Evolutionary conservation across 108 stramenopile genomes (phyloP).

Genomic region (Mediolabrus comicus): DNA sequence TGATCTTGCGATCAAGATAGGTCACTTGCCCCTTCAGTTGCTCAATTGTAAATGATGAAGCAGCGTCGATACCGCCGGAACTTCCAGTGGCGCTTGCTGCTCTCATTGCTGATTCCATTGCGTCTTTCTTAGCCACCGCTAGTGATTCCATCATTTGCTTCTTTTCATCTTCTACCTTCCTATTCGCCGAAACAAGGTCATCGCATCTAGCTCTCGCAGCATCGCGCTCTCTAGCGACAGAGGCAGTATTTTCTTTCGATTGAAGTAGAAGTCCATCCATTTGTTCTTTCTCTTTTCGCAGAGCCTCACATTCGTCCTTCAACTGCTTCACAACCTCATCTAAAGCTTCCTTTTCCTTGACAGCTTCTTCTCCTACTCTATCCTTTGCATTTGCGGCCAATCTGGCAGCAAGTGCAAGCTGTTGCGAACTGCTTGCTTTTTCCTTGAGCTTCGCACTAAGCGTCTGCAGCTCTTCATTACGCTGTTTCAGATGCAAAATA

Average conservation of each 20-base stretch:
- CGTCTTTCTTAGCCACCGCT: constrained; percentile 71
- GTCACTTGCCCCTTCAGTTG: constrained; percentile 72
- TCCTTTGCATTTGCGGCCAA: constrained; percentile 82
- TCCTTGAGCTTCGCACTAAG: constrained; percentile 75
- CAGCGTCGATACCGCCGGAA: constrained; percentile 31
- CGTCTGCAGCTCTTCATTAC: constrained; percentile 67
- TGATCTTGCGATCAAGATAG: constrained; percentile 65
- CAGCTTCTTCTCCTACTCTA: constrained; percentile 71
- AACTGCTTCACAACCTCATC: constrained; percentile 42
- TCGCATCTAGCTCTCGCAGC: constrained; percentile 61
- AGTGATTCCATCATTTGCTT: constrained; percentile 67
- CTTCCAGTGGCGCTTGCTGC: constrained; percentile 19
- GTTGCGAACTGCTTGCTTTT: constrained; percentile 70
- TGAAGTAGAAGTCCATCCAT: constrained; percentile 40
- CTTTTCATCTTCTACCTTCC: constrained; percentile 60
- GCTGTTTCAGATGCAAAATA: constrained; percentile 79
- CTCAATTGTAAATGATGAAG: constrained; percentile 68
- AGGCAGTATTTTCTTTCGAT: constrained; percentile 46
- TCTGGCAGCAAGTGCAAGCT: constrained; percentile 77
- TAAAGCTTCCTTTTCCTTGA: constrained; percentile 59
- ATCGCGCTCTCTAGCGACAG: constrained; percentile 49
- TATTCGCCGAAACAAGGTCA: constrained; percentile 68
- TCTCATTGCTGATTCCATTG: constrained; percentile 53
- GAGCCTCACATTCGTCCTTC: constrained; percentile 36
- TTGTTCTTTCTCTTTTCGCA: constrained; percentile 41